Base-by-base conservation (phyloP, 306 rosid genomes). In the Parietaria judaica region DNA sequence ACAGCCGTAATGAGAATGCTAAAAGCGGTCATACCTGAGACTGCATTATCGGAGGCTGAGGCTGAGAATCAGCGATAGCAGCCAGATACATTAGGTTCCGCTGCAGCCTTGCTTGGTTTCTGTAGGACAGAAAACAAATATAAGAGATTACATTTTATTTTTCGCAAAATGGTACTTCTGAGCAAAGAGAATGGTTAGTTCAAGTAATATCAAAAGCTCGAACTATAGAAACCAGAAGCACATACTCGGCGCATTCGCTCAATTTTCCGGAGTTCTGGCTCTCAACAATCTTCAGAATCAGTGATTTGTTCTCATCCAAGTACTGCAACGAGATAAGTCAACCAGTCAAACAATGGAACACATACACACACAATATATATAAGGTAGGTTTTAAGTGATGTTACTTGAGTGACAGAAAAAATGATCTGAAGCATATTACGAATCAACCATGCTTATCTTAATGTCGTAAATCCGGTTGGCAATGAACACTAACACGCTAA, bases 41-140 rank as follows among this genome's bases (percentile, higher is more conserved):
- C 46, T 86, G 71, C 81, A 92, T 82, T 46, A 81, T 67, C 35
- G 95, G 86, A 54, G 96, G 94, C 72, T 92, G 99, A 56, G 99
- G 99, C 73, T 92, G 99, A 67, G 99, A 92, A 79, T 92, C 99
- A 68, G 99, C 99, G 60, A 92, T 92, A 61, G 99, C 99, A 66
- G 99, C 99, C 12, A 92, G 78, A 79, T 92, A 92, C 96, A 92
- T 92, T 57, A 92, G 94, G 81, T 92, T 92, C 54, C 99, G 59
- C 84, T 94, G 99, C 13, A 94, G 82, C 80, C 88, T 86, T 50
- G 99, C 99, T 70, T 94, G 99, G 78, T 86, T 88, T 88, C 99
- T 92, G 83, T 49, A 41, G 3, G 45, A 23, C 31, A 2, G 31
- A 23, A 23, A 23, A 23, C 31, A 2, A 23, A 23, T 39, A 41